phyloP scores from a whole-genome alignment of 495 filamentous ascomycete genomes.

The Penicillium flavigenum region DNA sequence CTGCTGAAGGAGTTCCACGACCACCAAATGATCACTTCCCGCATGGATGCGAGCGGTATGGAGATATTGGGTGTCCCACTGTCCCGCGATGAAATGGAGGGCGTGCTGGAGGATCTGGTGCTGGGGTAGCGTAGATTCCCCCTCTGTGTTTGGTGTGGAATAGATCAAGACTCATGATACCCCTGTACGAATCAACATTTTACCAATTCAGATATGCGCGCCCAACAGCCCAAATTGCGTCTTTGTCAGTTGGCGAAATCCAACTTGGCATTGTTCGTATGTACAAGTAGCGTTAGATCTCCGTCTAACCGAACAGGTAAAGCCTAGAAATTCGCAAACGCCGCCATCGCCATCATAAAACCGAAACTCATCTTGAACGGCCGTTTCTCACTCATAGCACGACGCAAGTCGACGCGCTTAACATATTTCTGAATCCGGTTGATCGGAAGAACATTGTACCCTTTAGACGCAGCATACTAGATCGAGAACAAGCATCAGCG shows the following conservation, averaged over 20 bases:
- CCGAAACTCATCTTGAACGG: conserved; percentile 82
- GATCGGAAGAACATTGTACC: conserved; percentile 69
- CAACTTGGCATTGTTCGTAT: conserved; percentile 11
- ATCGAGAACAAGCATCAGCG: neutral
- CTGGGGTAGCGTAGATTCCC: conserved; percentile 25
- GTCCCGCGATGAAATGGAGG: conserved; percentile 83
- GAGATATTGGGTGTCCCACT: conserved; percentile 86
- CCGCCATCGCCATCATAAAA: conserved; percentile 71
- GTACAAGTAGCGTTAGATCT: conserved; percentile 12
- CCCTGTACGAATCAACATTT: conserved; percentile 32
- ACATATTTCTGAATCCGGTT: conserved; percentile 58
- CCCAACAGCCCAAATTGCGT: neutral
- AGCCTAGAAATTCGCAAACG: conserved; percentile 57
- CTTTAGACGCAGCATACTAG: conserved; percentile 69
- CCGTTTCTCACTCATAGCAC: conserved; percentile 62
- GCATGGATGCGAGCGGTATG: conserved; percentile 79
- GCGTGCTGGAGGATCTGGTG: conserved; percentile 81
- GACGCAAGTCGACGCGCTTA: conserved; percentile 55
- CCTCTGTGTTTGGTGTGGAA: conserved; percentile 9
- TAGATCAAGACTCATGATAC: conserved; percentile 35
- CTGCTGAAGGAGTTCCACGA: conserved; percentile 97
- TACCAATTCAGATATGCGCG: conserved; percentile 6
- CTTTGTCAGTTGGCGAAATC: neutral
- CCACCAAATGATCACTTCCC: conserved; percentile 90
- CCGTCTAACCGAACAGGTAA: neutral